phyloP scores from a whole-genome alignment of 2,329 filamentous ascomycete species.

The Ceratocystis papillata region DNA sequence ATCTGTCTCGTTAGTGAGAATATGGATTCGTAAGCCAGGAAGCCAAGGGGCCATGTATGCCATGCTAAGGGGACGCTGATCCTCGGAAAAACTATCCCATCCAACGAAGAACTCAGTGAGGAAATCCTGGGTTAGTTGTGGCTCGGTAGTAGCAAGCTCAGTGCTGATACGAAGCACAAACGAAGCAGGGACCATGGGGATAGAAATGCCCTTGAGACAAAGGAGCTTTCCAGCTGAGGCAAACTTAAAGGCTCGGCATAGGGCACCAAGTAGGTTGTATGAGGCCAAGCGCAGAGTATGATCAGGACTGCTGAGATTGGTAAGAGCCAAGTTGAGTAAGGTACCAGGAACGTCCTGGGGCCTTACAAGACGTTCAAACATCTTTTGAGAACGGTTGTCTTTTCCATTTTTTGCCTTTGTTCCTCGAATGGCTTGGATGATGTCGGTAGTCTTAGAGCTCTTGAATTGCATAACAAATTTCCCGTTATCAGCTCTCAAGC shows the following conservation, averaged over 20 bases:
- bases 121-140: constrained; percentile 58
- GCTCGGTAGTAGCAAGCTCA: constrained; percentile 51
- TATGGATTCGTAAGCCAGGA: constrained; percentile 47
- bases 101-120: constrained; percentile 63
- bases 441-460: constrained; percentile 51
- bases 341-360: constrained; percentile 62
- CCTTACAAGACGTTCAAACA: constrained; percentile 53
- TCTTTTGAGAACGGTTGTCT: constrained; percentile 49
- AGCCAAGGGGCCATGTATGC: constrained; percentile 63
- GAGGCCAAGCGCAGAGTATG: constrained; percentile 50
- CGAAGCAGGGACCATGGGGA: constrained; percentile 51
- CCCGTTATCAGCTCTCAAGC: constrained; percentile 55
- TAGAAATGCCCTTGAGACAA: constrained; percentile 52
- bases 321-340: constrained; percentile 55
- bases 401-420: constrained; percentile 56
- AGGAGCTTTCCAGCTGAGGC: constrained; percentile 50
- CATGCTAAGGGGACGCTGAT: constrained; percentile 55
- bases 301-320: constrained; percentile 54
- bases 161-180: constrained; percentile 58
- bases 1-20: constrained; percentile 49
- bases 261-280: constrained; percentile 55
- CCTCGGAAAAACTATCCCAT: constrained; percentile 58
- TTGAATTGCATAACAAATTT: constrained; percentile 64
- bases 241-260: constrained; percentile 59
- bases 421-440: constrained; percentile 51